Base-by-base conservation (phyloP, 345 rosid species). In the Orychophragmus violaceus region DNA sequence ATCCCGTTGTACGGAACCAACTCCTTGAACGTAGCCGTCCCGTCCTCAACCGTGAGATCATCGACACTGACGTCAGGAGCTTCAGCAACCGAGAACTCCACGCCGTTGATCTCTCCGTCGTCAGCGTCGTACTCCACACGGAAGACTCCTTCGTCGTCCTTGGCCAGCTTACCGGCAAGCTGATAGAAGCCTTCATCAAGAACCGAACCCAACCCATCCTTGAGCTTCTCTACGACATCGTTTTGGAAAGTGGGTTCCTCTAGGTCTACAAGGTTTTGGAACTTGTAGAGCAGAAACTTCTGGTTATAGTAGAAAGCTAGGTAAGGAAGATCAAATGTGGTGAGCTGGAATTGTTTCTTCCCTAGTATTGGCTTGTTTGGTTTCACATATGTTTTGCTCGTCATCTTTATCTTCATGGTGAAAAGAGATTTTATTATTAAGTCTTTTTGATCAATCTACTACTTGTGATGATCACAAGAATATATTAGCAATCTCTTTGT, bases 241-340 rank as follows among this genome's bases (percentile, higher is more conserved):
- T 51, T 53, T 32, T 66, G 42, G 62, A 74, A 66, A 4, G 56
- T 35, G 19, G 57, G 51, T 18, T 74, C 72, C 16, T 72, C 71
- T 5, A 73, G 72, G 42, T 66, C 77, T 2, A 32, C 24, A 73
- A 42, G 24, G 41, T 59, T 74, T 18, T 74, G 21, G 58, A 67
- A 66, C 68, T 74, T 87, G 81, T 94, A 94, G 65, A 90, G 65
- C 27, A 94, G 37, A 72, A 94, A 69, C 86, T 94, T 94, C 76
- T 90, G 99, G 87, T 94, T 90, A 75, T 90, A 94, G 69, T 83
- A 84, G 63, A 90, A 85, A 8, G 83, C 91, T 8, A 94, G 61
- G 76, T 88, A 90, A 4, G 99, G 99, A 41, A 94, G 95, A 73
- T 94, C 99, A 64, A 90, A 94, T 0, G 97, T 94, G 52, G 87